Percentiles rank a stretch among this genome's conserved stretches.
Evolutionary conservation across 305 asterid species (phyloP).

Genomic region (Caryopteris hybrid): DNA sequence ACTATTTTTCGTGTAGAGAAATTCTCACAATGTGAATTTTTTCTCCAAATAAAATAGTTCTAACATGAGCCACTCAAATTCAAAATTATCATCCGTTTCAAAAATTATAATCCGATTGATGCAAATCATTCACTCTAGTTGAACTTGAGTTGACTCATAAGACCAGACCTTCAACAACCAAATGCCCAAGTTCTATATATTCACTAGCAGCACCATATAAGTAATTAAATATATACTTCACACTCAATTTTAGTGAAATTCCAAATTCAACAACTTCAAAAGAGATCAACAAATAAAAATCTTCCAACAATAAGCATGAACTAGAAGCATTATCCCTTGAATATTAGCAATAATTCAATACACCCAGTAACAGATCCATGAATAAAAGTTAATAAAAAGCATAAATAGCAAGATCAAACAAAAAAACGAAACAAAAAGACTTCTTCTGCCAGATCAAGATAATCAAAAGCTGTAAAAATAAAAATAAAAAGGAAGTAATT

Average conservation of each 20-base stretch:
- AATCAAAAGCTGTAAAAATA: not conserved
- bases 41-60: not conserved
- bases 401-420: constrained; percentile 19
- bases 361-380: constrained; percentile 28
- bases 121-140: not conserved
- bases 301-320: constrained; percentile 13
- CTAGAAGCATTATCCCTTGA: constrained; percentile 1
- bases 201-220: not conserved
- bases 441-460: constrained; percentile 13
- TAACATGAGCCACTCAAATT: not conserved
- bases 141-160: constrained; percentile 5
- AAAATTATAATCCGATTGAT: not conserved
- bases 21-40: not conserved
- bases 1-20: not conserved
- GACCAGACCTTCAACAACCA: not conserved
- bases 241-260: not conserved
- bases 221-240: not conserved
- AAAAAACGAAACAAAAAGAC: not conserved
- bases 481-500: not conserved
- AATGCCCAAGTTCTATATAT: not conserved
- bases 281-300: constrained; percentile 4
- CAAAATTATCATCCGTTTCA: not conserved
- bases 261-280: not conserved
- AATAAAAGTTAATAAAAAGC: constrained; percentile 6
- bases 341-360: constrained; percentile 17